Base-by-base conservation (phyloP, 2,329 filamentous ascomycete genomes). In the Sclerotiophoma versabilis region DNA sequence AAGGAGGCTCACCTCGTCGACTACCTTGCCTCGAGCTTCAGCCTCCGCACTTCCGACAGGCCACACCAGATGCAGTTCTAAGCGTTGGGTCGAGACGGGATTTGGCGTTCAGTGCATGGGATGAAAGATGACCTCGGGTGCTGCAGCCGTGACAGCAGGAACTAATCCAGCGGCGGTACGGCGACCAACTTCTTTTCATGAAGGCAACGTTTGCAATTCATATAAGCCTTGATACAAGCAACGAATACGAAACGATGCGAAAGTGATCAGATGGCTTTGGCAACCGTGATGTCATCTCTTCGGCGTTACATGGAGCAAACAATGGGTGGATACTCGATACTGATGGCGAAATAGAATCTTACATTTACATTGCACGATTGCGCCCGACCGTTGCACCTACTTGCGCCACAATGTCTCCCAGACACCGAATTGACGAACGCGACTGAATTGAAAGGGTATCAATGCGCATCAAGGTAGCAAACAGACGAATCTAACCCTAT, bases 21-120 rank as follows among this genome's bases (percentile, higher is more conserved):
- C 84, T 99, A 99, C 88, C 91, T 99, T 74, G 86, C 86, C 78
- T 91, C 89, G 81, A 92, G 89, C 79, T 99, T 99, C 91, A 96
- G 91, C 88, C 89, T 99, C 82, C 91, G 93, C 84, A 97, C 93
- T 86, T 95, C 95, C 77, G 93, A 99, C 87, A 93, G 93, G 89
- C 95, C 95, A 83, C 95, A 99, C 85, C 91, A 96, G 88, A 98
- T 99, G 95, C 91, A 91, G 84, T 99, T 93, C 88, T 99, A 97
- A 65, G 60, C 58, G 70, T 63, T 62, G 69, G 65, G 62, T 69
- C 59, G 65, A 60, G 69, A 69, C 59, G 64, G 71, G 63, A 68
- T 68, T 69, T 68, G 72, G 72, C 72, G 72, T 75, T 75, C 60
- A 68, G 70, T 72, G 70, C 68, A 72, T 74, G 71, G 71, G 70